These are phyloP conservation scores for Chrysosporium queenslandicum DNA, from an alignment of 2,329 filamentous ascomycete genomes.

Conservation along the genomic window DNA sequence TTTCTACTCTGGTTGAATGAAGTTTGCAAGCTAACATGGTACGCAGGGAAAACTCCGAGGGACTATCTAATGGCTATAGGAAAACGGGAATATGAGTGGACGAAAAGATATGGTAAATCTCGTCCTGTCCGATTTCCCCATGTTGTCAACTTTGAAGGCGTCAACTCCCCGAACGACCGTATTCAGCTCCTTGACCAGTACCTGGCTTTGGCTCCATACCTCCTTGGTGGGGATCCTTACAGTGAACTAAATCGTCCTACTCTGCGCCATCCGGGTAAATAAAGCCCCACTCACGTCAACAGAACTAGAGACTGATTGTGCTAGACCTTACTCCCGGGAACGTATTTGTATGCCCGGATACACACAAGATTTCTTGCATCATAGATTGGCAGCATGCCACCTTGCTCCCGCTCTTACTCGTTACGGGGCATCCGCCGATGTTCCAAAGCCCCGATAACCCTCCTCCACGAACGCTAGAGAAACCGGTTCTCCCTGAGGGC, in stretches of 20 bases:
- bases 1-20: not conserved
- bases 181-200: constrained; percentile 15
- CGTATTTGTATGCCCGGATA: constrained; percentile 19
- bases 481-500: constrained; percentile 11
- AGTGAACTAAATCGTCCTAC: constrained; percentile 11
- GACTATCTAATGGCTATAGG: constrained; percentile 12
- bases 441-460: constrained; percentile 16
- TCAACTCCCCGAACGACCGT: constrained; percentile 11
- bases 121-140: constrained; percentile 12
- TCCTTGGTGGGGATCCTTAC: constrained; percentile 5
- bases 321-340: constrained; percentile 22
- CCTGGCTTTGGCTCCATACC: constrained; percentile 13
- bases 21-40: not conserved
- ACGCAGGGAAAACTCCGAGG: constrained; percentile 11
- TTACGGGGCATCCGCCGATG: constrained; percentile 14
- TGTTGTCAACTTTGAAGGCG: constrained; percentile 4
- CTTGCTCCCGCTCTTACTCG: constrained; percentile 16
- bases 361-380: constrained; percentile 18
- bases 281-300: not conserved
- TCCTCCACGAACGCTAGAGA: constrained; percentile 5
- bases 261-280: constrained; percentile 17
- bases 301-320: not conserved
- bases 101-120: constrained; percentile 14
- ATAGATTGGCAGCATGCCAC: constrained; percentile 24
- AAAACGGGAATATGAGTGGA: constrained; percentile 14